These are phyloP conservation scores for Backusella mclennaniae DNA, from an alignment of 192 early-diverging fungal genomes.

Conservation along the genomic window DNA sequence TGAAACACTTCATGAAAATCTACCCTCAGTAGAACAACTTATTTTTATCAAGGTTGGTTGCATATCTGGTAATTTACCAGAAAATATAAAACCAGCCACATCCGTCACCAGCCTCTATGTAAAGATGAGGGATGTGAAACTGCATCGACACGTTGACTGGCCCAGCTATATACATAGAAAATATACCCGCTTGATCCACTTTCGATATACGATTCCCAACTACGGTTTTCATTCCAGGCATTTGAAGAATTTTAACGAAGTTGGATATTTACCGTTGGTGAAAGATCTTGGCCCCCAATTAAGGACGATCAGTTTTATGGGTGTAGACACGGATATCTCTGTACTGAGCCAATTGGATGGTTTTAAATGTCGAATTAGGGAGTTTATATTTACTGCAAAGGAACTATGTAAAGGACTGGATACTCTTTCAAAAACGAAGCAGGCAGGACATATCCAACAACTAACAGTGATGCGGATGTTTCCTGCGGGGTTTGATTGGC, in stretches of 20 bases:
- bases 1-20: neutral
- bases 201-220: slow-evolving; percentile 1
- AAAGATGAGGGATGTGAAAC: slow-evolving; percentile 3
- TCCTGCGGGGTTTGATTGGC: neutral
- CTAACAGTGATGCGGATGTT: neutral
- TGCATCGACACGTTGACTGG: slow-evolving; percentile 1
- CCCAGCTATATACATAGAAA: neutral
- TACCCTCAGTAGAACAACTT: neutral
- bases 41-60: neutral
- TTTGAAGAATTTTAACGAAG: neutral
- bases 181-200: neutral
- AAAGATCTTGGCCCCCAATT: neutral
- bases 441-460: neutral
- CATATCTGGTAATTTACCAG: neutral
- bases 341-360: neutral
- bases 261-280: neutral
- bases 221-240: slow-evolving; percentile 1
- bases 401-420: neutral
- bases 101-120: neutral
- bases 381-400: neutral
- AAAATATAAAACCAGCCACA: neutral
- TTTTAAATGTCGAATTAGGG: neutral
- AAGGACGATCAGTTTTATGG: slow-evolving; percentile 1
- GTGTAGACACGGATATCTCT: neutral
- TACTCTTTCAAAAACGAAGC: neutral